Evolutionary conservation across 2,329 filamentous ascomycete genomes (phyloP).

Genomic region (Claviceps fusiformis): DNA sequence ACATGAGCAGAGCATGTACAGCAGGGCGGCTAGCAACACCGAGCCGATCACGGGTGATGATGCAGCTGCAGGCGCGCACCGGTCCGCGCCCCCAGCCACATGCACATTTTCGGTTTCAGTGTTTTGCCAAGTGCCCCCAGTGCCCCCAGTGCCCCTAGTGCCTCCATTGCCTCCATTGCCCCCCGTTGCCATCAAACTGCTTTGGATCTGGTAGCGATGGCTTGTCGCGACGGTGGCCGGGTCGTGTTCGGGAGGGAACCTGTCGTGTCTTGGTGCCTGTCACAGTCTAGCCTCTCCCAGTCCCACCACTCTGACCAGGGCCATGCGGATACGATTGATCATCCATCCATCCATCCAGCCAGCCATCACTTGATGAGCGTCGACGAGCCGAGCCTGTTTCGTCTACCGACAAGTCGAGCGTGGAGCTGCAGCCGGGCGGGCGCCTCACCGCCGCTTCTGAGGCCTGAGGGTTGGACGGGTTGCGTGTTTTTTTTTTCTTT

Average conservation of each 20-base stretch:
- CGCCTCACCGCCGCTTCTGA: constrained; percentile 3
- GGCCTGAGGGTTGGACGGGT: neutral
- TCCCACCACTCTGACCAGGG: neutral
- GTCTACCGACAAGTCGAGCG: too few relatives aligned
- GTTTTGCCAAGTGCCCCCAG: too few relatives aligned
- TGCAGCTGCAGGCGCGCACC: constrained; percentile 23
- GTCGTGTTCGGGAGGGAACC: neutral
- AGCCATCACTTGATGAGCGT: too few relatives aligned
- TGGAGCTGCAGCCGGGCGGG: constrained; percentile 3
- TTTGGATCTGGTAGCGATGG: neutral
- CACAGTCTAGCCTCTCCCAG: neutral
- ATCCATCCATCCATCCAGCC: too few relatives aligned
- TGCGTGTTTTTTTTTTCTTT: too few relatives aligned
- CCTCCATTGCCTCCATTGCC: too few relatives aligned
- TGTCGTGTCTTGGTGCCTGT: neutral
- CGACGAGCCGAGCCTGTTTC: neutral
- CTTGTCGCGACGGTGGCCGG: neutral
- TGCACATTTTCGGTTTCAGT: neutral
- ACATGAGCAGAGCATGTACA: too few relatives aligned
- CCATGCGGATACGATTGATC: neutral
- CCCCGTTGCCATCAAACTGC: too few relatives aligned
- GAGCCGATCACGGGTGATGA: constrained; percentile 20
- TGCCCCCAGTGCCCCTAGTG: too few relatives aligned
- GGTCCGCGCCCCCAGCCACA: constrained; percentile 13
- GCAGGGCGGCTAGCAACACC: constrained; percentile 5